Evolutionary conservation across 208 protist genomes (phyloP).

Genomic region (Polymyxa betae): DNA sequence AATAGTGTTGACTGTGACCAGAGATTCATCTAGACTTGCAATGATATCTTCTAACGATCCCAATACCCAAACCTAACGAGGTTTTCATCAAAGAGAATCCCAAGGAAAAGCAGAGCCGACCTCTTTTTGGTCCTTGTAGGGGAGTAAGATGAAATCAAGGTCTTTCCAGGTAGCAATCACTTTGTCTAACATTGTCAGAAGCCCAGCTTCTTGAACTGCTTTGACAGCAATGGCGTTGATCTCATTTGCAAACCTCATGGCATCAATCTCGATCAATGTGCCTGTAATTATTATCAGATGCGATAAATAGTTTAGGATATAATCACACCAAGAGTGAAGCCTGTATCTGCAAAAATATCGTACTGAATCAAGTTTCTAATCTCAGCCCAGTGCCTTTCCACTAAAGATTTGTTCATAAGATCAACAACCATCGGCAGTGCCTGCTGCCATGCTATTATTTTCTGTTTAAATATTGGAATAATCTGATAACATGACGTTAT

Average conservation of each 20-base stretch:
- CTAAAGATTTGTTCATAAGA: slow-evolving; percentile 48
- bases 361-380: slow-evolving; percentile 48
- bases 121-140: slow-evolving; percentile 83
- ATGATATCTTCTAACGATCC: slow-evolving; percentile 87
- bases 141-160: slow-evolving; percentile 86
- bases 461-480: slow-evolving; percentile 55
- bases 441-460: slow-evolving; percentile 37
- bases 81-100: neutral
- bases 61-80: slow-evolving; percentile 4
- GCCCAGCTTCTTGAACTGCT: slow-evolving; percentile 24
- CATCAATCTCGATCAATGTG: slow-evolving; percentile 50
- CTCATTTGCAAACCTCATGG: slow-evolving; percentile 8
- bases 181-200: slow-evolving; percentile 21
- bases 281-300: neutral
- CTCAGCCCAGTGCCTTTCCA: slow-evolving; percentile 52
- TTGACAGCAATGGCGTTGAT: slow-evolving; percentile 40
- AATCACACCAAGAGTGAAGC: neutral
- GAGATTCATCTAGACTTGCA: slow-evolving; percentile 81
- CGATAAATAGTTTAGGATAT: slow-evolving; percentile 10
- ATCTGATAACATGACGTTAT: neutral
- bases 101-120: neutral
- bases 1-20: slow-evolving; percentile 58
- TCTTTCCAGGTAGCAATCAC: slow-evolving; percentile 61
- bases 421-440: slow-evolving; percentile 58
- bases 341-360: slow-evolving; percentile 35